These are phyloP conservation scores for Talaromyces ruber DNA, from an alignment of 495 filamentous ascomycete species.

Conservation along the genomic window DNA sequence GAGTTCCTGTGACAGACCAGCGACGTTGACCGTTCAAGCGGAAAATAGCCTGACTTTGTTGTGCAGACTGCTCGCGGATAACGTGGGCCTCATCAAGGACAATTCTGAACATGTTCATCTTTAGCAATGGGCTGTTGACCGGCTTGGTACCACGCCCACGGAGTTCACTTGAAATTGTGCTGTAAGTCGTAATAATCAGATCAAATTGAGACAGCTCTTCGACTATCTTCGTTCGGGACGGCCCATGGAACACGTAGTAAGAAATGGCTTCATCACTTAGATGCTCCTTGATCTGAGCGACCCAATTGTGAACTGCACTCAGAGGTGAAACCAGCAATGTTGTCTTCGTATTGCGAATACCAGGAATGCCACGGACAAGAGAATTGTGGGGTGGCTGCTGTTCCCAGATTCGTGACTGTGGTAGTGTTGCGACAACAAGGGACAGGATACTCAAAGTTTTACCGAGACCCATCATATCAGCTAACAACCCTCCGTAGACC, in stretches of 20 bases:
- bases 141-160: conserved; percentile 49
- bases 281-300: conserved; percentile 79
- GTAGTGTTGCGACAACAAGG: conserved; percentile 54
- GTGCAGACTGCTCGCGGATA: conserved; percentile 75
- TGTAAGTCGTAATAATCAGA: conserved; percentile 87
- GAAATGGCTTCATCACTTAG: conserved; percentile 49
- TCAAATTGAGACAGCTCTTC: conserved; percentile 64
- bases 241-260: conserved; percentile 80
- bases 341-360: conserved; percentile 60
- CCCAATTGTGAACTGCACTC: conserved; percentile 87
- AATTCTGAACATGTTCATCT: conserved; percentile 86
- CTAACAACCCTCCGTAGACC: conserved; percentile 77
- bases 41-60: conserved; percentile 76
- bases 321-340: conserved; percentile 89
- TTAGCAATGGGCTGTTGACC: conserved; percentile 56
- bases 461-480: conserved; percentile 96
- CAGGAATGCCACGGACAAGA: conserved; percentile 26
- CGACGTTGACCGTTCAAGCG: conserved; percentile 71
- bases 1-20: conserved; percentile 94
- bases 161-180: conserved; percentile 74
- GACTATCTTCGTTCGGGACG: conserved; percentile 57
- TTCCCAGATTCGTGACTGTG: conserved; percentile 49
- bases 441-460: conserved; percentile 89
- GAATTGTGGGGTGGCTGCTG: conserved; percentile 14
- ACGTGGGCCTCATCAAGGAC: conserved; percentile 94